Evolutionary conservation across 108 stramenopile species (phyloP).

Genomic region (Mayamaea pseudoterrestris): DNA sequence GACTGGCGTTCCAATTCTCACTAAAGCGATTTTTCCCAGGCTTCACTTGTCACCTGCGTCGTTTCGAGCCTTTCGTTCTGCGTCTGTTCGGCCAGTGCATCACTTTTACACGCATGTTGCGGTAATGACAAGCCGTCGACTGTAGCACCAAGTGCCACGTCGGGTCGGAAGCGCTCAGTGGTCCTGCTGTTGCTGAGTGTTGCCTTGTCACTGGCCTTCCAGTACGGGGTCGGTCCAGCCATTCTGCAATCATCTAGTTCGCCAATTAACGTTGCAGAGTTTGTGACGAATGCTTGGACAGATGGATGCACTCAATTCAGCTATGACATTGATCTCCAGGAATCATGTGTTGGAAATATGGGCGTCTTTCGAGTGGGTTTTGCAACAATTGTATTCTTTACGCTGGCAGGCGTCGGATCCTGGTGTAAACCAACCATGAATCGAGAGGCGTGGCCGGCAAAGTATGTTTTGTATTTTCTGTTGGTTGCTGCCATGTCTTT

Average conservation of each 20-base stretch:
- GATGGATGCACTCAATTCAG: conserved; percentile 30
- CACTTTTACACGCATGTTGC: conserved; percentile 52
- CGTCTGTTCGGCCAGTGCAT: conserved; percentile 60
- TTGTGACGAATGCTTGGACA: conserved; percentile 47
- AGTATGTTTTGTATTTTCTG: conserved; percentile 66
- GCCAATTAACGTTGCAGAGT: conserved; percentile 20
- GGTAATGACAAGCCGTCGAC: conserved; percentile 80
- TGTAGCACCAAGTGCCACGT: conserved; percentile 46
- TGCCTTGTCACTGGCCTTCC: conserved; percentile 48
- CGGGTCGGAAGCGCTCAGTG: conserved; percentile 72
- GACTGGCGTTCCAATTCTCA: no score
- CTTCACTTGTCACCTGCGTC: no score
- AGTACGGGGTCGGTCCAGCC: conserved; percentile 55
- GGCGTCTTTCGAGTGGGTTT: conserved; percentile 64
- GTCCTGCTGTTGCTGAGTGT: conserved; percentile 47
- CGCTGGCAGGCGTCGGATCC: conserved; percentile 51
- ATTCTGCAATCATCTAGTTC: conserved; percentile 18
- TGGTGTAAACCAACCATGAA: conserved; percentile 52
- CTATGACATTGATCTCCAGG: conserved; percentile 21
- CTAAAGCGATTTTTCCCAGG: no score
- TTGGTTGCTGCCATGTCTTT: conserved; percentile 42
- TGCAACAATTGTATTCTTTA: conserved; percentile 53
- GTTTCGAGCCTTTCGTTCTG: conserved; percentile 25
- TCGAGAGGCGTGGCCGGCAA: conserved; percentile 77
- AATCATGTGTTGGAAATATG: conserved; percentile 56